Conservation (phyloP, 768 basidiomycete genomes). For the Lactarius deliciosus region DNA sequence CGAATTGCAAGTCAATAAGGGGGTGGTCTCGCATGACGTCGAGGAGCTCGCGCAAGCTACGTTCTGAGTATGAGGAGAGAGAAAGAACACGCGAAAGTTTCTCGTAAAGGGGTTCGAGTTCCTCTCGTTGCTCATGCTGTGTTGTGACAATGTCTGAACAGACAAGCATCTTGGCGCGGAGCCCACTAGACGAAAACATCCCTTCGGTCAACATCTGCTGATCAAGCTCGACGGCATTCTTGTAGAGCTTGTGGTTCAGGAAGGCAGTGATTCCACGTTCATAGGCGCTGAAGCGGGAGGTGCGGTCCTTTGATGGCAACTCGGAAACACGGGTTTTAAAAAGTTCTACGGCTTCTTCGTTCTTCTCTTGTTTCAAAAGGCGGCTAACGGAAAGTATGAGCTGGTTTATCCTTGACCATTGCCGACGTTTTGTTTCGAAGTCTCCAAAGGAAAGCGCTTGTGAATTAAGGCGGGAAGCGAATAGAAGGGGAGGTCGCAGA, state of each 20-base stretch:
- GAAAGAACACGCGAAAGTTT: slow-evolving; percentile 31
- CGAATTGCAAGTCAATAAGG: slow-evolving; percentile 17
- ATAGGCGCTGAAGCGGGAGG: slow-evolving; percentile 32
- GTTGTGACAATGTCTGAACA: slow-evolving; percentile 37
- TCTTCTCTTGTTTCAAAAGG: slow-evolving; percentile 14
- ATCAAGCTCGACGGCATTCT: slow-evolving; percentile 43
- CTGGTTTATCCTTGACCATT: background rate
- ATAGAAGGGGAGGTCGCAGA: background rate
- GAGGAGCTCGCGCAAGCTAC: slow-evolving; percentile 39
- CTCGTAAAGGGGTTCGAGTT: slow-evolving; percentile 28
- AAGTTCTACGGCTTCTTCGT: background rate
- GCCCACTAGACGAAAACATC: slow-evolving; percentile 39
- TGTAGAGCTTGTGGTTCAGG: slow-evolving; percentile 40
- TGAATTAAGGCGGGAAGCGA: background rate
- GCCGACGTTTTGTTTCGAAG: background rate
- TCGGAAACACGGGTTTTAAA: background rate
- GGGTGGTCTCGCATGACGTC: slow-evolving; percentile 29
- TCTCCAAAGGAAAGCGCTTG: too few species aligned
- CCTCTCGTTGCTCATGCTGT: slow-evolving; percentile 26
- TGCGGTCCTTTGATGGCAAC: background rate
- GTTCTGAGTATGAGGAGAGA: slow-evolving; percentile 30
- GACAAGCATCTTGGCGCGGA: slow-evolving; percentile 43
- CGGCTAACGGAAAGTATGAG: background rate
- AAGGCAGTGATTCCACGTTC: slow-evolving; percentile 44
- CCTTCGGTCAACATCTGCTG: slow-evolving; percentile 44